These are phyloP conservation scores for Curvularia sp. DNA, from an alignment of 2,329 filamentous ascomycete genomes.

Conservation along the genomic window DNA sequence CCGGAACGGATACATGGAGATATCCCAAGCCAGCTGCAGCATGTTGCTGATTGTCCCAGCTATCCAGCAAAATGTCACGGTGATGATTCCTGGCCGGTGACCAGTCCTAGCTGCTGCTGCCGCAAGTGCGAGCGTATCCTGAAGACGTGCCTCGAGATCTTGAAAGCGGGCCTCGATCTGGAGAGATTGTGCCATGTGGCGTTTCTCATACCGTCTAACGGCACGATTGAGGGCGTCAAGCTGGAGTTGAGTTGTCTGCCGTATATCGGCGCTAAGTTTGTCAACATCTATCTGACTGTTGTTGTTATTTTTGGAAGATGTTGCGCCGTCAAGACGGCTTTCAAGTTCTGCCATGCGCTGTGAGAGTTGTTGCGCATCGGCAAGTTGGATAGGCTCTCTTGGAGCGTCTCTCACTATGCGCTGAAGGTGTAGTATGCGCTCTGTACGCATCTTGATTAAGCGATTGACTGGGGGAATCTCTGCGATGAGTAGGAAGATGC, in stretches of 20 bases:
- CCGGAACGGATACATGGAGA: conserved; percentile 44
- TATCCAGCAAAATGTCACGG: conserved; percentile 39
- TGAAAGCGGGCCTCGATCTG: conserved; percentile 79
- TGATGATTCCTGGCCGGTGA: conserved; percentile 43
- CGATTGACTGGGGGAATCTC: conserved; percentile 86
- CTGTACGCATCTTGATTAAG: conserved; percentile 78
- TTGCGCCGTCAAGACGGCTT: conserved; percentile 57
- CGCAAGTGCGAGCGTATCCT: conserved; percentile 81
- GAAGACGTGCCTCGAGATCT: conserved; percentile 72
- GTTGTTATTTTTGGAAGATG: conserved; percentile 37
- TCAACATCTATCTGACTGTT: conserved; percentile 47
- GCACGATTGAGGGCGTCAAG: conserved; percentile 88
- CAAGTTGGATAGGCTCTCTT: conserved; percentile 22
- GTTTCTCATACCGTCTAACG: conserved; percentile 90
- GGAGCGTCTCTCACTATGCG: conserved; percentile 62
- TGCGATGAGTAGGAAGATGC: conserved; percentile 85
- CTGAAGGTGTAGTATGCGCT: conserved; percentile 82
- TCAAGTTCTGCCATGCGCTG: conserved; percentile 75
- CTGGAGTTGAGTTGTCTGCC: conserved; percentile 75
- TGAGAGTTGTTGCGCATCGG: conserved; percentile 53
- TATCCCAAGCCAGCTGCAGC: conserved; percentile 36
- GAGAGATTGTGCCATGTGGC: conserved; percentile 74
- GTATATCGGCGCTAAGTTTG: conserved; percentile 62
- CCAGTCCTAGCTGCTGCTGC: conserved; percentile 65
- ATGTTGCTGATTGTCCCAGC: conserved; percentile 27